A percentile compares a stretch with the other conserved stretches of the same genome.
phyloP scores from a whole-genome alignment of 495 filamentous ascomycete genomes.

The Parachaetomium inaequale region DNA sequence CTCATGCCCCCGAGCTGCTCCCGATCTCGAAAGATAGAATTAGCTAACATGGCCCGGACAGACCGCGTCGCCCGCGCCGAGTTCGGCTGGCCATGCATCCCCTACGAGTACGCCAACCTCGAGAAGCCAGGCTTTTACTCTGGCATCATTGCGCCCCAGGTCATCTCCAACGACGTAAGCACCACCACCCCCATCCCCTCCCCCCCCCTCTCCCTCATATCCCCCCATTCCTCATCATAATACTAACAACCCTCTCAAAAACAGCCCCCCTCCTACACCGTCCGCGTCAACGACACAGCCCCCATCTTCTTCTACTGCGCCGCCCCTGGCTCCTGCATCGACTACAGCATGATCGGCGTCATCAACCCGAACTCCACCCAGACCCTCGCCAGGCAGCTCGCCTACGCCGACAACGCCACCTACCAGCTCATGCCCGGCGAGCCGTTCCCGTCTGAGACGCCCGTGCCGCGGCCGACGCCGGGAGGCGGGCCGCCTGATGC shows the following conservation, averaged over 20 bases:
- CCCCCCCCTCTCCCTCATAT: neutral
- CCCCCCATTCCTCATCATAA: too few relatives aligned
- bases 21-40: neutral
- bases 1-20: neutral
- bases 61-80: conserved; percentile 54
- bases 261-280: conserved; percentile 46
- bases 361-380: conserved; percentile 43
- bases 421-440: conserved; percentile 41
- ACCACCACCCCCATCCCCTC: neutral
- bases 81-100: conserved; percentile 56
- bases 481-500: conserved; percentile 10
- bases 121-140: conserved; percentile 47
- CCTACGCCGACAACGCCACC: conserved; percentile 27
- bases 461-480: conserved; percentile 15
- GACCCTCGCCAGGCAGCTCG: conserved; percentile 32
- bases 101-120: conserved; percentile 48
- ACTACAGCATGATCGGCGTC: conserved; percentile 47
- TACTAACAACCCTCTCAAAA: neutral
- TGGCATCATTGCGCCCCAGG: conserved; percentile 39
- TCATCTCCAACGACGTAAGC: conserved; percentile 36
- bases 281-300: conserved; percentile 54
- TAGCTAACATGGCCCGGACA: neutral
- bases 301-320: conserved; percentile 63
- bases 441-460: conserved; percentile 32
- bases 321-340: conserved; percentile 42